Evolutionary conservation across 106 monocot species (phyloP), one percentile per base, ranked within the genome.

Genomic region (Iris macrosiphon): DNA sequence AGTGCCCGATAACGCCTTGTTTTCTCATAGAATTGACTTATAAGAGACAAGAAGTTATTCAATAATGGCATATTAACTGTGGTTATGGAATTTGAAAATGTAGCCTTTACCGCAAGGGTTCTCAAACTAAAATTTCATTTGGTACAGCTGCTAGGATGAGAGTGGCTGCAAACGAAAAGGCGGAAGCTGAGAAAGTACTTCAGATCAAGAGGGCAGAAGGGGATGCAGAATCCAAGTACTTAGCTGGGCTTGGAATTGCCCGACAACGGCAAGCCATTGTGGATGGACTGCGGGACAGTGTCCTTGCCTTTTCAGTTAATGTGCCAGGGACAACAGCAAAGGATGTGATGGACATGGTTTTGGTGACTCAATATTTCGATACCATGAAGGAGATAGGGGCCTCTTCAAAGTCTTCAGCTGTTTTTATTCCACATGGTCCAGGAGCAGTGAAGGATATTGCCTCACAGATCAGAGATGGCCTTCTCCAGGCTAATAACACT

Each of bases 271-370:
- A 87, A 57, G 87, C 87, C 13, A 87, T 87, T 2, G 78, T 78
- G 8, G 87, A 87, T 25, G 87, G 87, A 0, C 61, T 87, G 2
- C 67, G 87, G 21, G 75, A 87, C 52, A 87, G 87, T 19, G 87
- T 87, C 26, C 72, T 87, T 13, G 87, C 75, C 6, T 87, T 87
- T 69, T 87, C 87, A 0, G 71, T 57, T 4, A 87, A 87, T 16
- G 82, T 87, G 15, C 87, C 87, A 0, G 87, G 87, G 1, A 87
- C 87, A 0, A 74, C 75, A 0, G 70, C 87, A 0, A 87, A 87
- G 60, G 87, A 87, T 33, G 82, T 87, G 27, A 82, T 87, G 87
- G 87, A 87, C 51, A 87, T 87, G 87, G 82, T 87, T 7, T 26
- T 87, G 7, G 70, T 87, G 23, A 87, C 82, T 0, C 87, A 87